Conservation (phyloP, 2,329 filamentous ascomycete genomes). For the Colletotrichum brevisporum region DNA sequence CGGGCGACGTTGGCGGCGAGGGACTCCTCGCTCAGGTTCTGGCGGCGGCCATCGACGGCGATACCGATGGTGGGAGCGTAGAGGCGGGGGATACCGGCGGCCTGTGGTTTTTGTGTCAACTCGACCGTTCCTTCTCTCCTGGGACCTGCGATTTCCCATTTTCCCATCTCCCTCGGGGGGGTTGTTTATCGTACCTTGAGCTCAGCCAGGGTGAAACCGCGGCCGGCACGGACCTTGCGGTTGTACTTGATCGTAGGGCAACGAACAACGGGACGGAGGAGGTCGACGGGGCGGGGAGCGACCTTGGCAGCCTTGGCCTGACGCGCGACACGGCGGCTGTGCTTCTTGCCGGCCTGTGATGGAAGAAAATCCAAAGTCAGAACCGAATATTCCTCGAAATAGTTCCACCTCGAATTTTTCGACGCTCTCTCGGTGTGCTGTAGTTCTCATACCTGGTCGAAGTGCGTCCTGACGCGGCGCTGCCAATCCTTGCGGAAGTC, state of each 20-base stretch:
- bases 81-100: constrained; percentile 94
- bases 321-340: constrained; percentile 90
- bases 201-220: constrained; percentile 97
- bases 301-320: constrained; percentile 94
- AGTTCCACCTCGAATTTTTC: constrained; percentile 43
- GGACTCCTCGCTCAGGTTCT: constrained; percentile 97
- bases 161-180: not conserved
- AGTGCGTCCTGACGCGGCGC: constrained; percentile 98
- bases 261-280: constrained; percentile 94
- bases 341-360: constrained; percentile 91
- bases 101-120: constrained; percentile 64
- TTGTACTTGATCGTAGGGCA: constrained; percentile 99
- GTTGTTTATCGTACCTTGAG: constrained; percentile 82
- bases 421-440: constrained; percentile 32
- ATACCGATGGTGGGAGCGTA: constrained; percentile 97
- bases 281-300: constrained; percentile 97
- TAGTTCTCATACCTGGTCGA: constrained; percentile 88
- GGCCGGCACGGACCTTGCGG: constrained; percentile 94
- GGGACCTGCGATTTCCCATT: too few species aligned
- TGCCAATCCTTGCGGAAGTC: constrained; percentile 99
- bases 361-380: constrained; percentile 39
- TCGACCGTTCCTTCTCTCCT: constrained; percentile 6
- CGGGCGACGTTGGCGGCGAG: constrained; percentile 95
- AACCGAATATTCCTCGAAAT: constrained; percentile 42
- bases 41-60: constrained; percentile 93